These are phyloP conservation scores for Pseudogymnoascus sp. DNA, from an alignment of 2,329 filamentous ascomycete species.

Conservation along the genomic window DNA sequence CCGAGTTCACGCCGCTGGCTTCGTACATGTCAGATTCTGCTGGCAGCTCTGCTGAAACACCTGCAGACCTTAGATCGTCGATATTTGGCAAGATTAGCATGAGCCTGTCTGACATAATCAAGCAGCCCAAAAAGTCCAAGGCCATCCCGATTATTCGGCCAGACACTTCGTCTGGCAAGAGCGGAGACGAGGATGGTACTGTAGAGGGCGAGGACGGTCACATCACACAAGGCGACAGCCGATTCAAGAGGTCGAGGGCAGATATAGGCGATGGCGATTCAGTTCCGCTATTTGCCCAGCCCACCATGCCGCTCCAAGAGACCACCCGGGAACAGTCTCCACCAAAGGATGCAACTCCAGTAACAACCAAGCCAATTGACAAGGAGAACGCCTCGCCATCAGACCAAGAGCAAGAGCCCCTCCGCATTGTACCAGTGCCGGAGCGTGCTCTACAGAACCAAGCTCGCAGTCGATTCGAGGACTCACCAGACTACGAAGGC, in stretches of 20 bases:
- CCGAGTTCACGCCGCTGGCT: constrained; percentile 62
- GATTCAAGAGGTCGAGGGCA: constrained; percentile 68
- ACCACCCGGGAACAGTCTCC: constrained; percentile 26
- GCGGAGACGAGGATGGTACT: constrained; percentile 31
- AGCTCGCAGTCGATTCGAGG: constrained; percentile 46
- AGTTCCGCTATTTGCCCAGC: constrained; percentile 66
- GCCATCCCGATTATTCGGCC: constrained; percentile 74
- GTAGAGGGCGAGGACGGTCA: constrained; percentile 55
- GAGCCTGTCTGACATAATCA: constrained; percentile 53
- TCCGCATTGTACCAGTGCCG: constrained; percentile 34
- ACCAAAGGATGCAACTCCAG: constrained; percentile 20
- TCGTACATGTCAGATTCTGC: constrained; percentile 40
- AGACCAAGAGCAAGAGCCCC: constrained; percentile 17
- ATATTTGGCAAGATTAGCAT: constrained; percentile 68
- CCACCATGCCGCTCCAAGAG: constrained; percentile 31
- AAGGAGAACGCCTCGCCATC: constrained; percentile 28
- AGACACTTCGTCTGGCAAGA: constrained; percentile 41
- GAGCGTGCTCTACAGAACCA: constrained; percentile 4
- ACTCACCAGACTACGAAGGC: constrained; percentile 43
- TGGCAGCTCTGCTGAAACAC: constrained; percentile 38
- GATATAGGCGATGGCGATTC: constrained; percentile 61
- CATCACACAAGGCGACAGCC: constrained; percentile 54
- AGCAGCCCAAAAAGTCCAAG: constrained; percentile 67
- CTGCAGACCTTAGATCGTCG: constrained; percentile 30
- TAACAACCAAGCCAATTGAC: constrained; percentile 17